Percentiles rank a stretch among this genome's conserved stretches.
These are phyloP conservation scores for Casuarina glauca DNA, from an alignment of 306 rosid species.

Conservation along the genomic window DNA sequence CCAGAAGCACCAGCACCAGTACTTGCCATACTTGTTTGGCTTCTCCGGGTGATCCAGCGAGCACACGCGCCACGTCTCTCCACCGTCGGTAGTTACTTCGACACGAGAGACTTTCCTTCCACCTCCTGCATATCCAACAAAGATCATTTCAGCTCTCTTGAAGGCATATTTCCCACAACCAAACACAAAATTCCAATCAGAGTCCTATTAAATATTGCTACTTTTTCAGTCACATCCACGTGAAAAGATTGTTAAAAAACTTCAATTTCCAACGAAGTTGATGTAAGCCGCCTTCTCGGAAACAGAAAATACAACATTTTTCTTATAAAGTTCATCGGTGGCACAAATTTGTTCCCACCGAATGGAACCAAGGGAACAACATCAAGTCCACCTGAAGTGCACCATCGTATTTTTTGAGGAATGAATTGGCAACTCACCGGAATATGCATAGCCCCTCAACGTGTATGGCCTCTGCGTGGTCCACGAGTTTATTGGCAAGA, in stretches of 20 bases:
- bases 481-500: slow-evolving; percentile 74
- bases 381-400: background rate
- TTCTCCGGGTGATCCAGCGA: slow-evolving; percentile 61
- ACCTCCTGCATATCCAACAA: slow-evolving; percentile 50
- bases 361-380: background rate
- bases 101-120: slow-evolving; percentile 93
- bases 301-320: background rate
- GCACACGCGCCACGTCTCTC: slow-evolving; percentile 78
- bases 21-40: slow-evolving; percentile 68
- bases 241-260: background rate
- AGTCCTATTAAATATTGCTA: no score
- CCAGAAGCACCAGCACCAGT: slow-evolving; percentile 99
- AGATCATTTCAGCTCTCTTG: background rate
- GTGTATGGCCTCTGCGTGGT: slow-evolving; percentile 67
- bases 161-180: no score
- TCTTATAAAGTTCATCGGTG: background rate
- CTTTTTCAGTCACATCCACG: background rate
- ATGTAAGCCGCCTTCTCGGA: background rate
- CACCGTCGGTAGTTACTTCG: slow-evolving; percentile 76
- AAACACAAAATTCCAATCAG: background rate
- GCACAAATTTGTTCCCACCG: background rate
- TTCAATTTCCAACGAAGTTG: background rate
- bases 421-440: slow-evolving; percentile 48
- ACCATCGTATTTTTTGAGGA: background rate
- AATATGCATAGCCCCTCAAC: slow-evolving; percentile 76